Base-by-base conservation (phyloP, 352 stramenopile species). In the Phytophthora tentaculata region DNA sequence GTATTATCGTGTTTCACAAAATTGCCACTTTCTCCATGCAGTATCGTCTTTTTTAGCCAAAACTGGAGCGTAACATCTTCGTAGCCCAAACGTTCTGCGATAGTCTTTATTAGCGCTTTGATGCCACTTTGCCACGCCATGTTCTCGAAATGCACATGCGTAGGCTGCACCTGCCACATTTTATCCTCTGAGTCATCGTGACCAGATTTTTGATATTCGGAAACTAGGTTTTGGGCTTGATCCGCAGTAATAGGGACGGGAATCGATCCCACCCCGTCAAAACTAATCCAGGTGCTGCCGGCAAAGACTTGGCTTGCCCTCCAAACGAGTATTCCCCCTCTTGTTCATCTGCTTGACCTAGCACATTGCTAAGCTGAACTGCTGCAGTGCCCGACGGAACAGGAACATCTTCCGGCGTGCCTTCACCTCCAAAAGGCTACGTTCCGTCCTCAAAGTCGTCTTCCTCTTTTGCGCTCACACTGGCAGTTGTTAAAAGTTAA, bases 311-410 rank as follows among this genome's bases (percentile, higher is more conserved):
- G 2, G 58, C 64, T 22, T 41, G n/a, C 20, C 58, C 64, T 43
- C 64, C 64, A 53, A 72, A 63, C 1, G 59, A 72, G 23, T 54
- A 69, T 45, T 68, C 57, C 0, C 64, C 44, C 16, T 50, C 51
- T 13, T 57, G 26, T 14, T 53, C 23, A 22, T 71, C 45, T 20
- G 57, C 57, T 2, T 2, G 28, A 37, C 28, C 57, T 6, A 71
- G 17, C 3, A 67, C 10, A 14, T 67, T 19, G 1, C 26, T 71
- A 14, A 71, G 50, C 20, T 54, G 49, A 6, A 19, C 35, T 12
- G 54, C 50, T 63, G 0, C 43, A 49, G 22, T 13, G 12, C 58
- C 64, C 5, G 8, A 50, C 6, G 64, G 64, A 9, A 45, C 12
- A 1, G 20, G 58, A 3, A 67, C 43, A 8, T 67, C 49, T 19